Evolutionary conservation across 305 asterid genomes (phyloP).

Genomic region (Stenogyne calaminthoides): DNA sequence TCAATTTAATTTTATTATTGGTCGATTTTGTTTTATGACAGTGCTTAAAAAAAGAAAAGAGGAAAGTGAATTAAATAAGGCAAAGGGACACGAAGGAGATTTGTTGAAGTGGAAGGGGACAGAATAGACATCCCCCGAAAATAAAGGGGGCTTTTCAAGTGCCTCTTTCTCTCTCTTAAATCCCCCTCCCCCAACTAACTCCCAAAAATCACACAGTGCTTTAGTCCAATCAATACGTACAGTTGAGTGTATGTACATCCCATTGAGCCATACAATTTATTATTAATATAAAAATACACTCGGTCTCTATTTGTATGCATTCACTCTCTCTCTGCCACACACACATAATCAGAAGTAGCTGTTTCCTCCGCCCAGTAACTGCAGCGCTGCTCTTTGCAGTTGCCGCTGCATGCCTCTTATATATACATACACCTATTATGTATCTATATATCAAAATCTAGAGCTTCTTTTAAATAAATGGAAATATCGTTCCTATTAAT

Average conservation of each 20-base stretch:
- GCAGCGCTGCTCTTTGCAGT: constrained; percentile 68
- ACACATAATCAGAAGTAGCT: constrained; percentile 49
- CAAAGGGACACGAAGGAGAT: constrained; percentile 69
- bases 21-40: not conserved
- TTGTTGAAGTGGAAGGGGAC: constrained; percentile 77
- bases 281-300: not conserved
- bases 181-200: constrained; percentile 40
- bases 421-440: constrained; percentile 22
- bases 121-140: constrained; percentile 94
- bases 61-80: constrained; percentile 32
- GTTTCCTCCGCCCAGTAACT: constrained; percentile 56
- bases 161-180: not conserved
- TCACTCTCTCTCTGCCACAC: constrained; percentile 44
- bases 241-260: constrained; percentile 33
- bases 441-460: constrained; percentile 7
- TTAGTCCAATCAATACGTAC: constrained; percentile 43
- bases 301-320: constrained; percentile 9
- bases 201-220: constrained; percentile 42
- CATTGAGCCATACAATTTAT: constrained; percentile 10
- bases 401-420: constrained; percentile 55
- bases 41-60: not conserved
- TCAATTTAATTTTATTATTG: too few species aligned
- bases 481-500: too few species aligned
- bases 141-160: constrained; percentile 61
- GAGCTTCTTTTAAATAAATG: not conserved